A percentile compares a stretch with the other conserved stretches of the same genome.
Evolutionary conservation across 768 basidiomycete species (phyloP).

Genomic region (Leucogyrophana mollusca): DNA sequence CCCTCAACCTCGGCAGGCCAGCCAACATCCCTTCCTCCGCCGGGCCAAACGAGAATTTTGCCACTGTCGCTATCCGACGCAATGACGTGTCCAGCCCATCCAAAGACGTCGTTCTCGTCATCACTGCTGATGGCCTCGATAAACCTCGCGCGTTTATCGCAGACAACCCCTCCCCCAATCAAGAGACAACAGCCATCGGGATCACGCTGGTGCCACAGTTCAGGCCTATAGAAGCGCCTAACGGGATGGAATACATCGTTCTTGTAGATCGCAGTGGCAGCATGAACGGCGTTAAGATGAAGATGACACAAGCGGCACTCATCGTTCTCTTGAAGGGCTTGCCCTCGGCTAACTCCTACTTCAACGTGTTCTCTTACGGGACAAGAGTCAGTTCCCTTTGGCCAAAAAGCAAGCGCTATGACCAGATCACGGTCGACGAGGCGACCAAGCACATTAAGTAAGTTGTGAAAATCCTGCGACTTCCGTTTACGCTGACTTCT

Average conservation of each 20-base stretch:
- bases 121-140: background rate
- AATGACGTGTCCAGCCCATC: background rate
- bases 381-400: background rate
- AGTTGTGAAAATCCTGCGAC: background rate
- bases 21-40: too few relatives aligned
- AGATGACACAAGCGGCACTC: slow-evolving; percentile 1
- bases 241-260: slow-evolving; percentile 1
- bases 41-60: background rate
- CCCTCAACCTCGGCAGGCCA: too few relatives aligned
- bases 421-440: background rate
- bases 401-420: background rate
- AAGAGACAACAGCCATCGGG: background rate
- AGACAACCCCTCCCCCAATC: background rate
- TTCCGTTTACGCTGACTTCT: background rate
- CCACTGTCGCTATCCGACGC: background rate
- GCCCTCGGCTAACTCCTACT: slow-evolving; percentile 2
- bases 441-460: slow-evolving; percentile 2
- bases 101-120: background rate
- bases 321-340: slow-evolving; percentile 6
- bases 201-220: background rate
- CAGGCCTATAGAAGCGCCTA: background rate
- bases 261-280: slow-evolving; percentile 2
- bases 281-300: background rate
- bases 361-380: slow-evolving; percentile 10
- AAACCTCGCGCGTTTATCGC: background rate